Conservation (phyloP, 2,329 filamentous ascomycete genomes). For the Colletotrichum caudatum region DNA sequence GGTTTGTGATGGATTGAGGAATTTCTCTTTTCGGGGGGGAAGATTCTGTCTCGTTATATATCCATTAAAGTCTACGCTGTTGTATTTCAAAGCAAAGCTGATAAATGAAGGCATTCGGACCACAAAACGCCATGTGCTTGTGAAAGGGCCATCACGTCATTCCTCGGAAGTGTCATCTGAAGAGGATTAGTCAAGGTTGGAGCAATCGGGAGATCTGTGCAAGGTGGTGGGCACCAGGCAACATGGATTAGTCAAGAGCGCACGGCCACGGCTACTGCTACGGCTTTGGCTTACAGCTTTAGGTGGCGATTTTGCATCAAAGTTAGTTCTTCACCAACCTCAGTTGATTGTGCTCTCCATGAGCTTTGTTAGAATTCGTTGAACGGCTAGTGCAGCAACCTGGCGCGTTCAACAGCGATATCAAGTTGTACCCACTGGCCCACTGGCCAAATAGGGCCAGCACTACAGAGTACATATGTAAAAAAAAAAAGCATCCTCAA, state of each 20-base stretch:
- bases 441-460: constrained; percentile 5
- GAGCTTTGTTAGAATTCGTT: background rate
- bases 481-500: constrained; percentile 21
- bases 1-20: background rate
- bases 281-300: no score
- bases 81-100: constrained; percentile 40
- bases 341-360: no score
- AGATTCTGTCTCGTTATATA: constrained; percentile 5
- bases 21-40: no score
- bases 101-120: constrained; percentile 31
- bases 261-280: background rate
- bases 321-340: no score
- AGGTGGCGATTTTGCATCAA: no score
- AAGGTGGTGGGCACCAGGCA: constrained; percentile 1
- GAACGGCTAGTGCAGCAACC: background rate
- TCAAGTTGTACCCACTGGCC: constrained; percentile 17
- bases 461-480: background rate
- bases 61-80: no score
- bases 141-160: constrained; percentile 39
- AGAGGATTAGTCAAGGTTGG: constrained; percentile 30
- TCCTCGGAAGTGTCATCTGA: constrained; percentile 7
- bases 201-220: background rate
- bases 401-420: no score
- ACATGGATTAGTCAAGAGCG: constrained; percentile 30
- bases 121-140: constrained; percentile 18